Evolutionary conservation across 1,284 basidiomycete genomes (phyloP), one percentile per base, ranked within the genome.

Genomic region (Ustilago curta): DNA sequence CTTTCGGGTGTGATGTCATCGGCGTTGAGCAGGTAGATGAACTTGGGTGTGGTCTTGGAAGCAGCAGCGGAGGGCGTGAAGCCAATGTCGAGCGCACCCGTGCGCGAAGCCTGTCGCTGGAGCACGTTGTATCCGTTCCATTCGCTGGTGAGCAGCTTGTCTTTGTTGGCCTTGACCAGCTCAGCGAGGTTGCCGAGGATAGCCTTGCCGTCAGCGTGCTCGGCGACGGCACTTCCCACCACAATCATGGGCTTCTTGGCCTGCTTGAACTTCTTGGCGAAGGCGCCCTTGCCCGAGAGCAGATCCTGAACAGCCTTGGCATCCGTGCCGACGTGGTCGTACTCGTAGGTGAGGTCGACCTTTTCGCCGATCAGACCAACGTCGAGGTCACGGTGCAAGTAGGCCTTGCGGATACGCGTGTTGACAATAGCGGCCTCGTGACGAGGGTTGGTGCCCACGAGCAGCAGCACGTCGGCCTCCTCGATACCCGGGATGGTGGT

Each of bases 371-470:
- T 91, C 43, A 97, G 86, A 50, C 93, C 96, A 56, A 97, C 89
- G 82, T 97, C 92, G 55, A 95, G 88, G 60, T 90, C 89, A 21
- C 90, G 91, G 83, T 94, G 91, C 77, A 99, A 85, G 92, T 93
- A 99, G 77, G 91, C 92, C 88, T 95, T 96, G 83, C 96, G 91
- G 83, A 99, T 93, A 77, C 96, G 92, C 12, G 95, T 95, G 89
- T 99, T 99, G 83, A 99, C 88, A 65, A 98, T 95, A 35, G 97
- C 93, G 8, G 95, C 97, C 87, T 99, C 97, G 85, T 98, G 95
- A 50, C 97, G 90, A 14, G 96, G 96, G 87, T 99, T 98, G 59
- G 95, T 97, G 76, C 96, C 96, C 80, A 99, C 91, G 39, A 99
- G 90, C 19, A 99, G 90, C 75, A 99, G 93, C 37, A 88, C 93